phyloP scores from a whole-genome alignment of 768 basidiomycete species.

The Gloeophyllum trabeum region DNA sequence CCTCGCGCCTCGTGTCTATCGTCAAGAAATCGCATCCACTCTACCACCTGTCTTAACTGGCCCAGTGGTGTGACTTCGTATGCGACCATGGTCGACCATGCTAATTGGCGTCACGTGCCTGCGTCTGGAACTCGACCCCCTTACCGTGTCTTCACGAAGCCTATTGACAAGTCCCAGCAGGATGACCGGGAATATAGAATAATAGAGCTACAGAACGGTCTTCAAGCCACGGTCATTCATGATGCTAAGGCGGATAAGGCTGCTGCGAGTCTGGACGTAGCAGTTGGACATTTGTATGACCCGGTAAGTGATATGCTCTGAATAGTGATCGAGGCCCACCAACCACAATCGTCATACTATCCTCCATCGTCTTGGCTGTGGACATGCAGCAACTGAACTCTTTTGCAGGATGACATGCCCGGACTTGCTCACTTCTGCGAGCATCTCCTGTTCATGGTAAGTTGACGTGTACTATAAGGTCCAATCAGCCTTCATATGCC shows the following conservation, averaged over 20 bases:
- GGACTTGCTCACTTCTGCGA: conserved; percentile 95
- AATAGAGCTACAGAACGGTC: conserved; percentile 77
- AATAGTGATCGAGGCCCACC: too few species aligned
- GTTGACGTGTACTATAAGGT: too few species aligned
- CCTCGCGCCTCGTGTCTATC: too few species aligned
- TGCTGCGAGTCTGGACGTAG: conserved; percentile 89
- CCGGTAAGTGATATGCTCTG: conserved; percentile 46
- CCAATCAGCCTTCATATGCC: neutral
- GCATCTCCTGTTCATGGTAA: conserved; percentile 90
- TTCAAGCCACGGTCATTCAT: conserved; percentile 78
- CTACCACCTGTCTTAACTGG: too few species aligned
- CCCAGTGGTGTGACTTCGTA: too few species aligned
- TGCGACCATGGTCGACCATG: too few species aligned
- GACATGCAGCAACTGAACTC: neutral
- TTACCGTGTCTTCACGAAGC: conserved; percentile 43
- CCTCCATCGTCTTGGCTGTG: neutral
- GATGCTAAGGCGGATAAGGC: conserved; percentile 88
- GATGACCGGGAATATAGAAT: conserved; percentile 77
- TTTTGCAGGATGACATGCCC: conserved; percentile 67
- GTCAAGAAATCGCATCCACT: too few species aligned
- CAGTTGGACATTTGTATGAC: conserved; percentile 88
- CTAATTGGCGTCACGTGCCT: neutral
- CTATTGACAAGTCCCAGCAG: conserved; percentile 59
- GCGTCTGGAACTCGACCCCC: conserved; percentile 18
- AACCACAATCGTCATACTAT: too few species aligned